Conservation (phyloP, 169 alveolate genomes). For the Theileria annulata region DNA sequence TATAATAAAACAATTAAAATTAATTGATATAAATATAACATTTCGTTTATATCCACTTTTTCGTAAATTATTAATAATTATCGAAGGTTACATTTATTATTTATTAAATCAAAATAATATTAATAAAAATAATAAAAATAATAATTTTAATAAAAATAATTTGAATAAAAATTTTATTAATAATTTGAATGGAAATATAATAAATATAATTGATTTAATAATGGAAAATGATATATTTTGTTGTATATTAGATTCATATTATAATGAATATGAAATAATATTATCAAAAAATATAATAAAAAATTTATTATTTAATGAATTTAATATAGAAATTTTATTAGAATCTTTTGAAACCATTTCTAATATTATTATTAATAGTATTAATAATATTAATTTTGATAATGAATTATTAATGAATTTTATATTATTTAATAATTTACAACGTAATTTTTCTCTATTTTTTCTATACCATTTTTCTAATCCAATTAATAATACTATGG, state of each 20-base stretch:
- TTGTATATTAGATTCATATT: conserved; percentile 22
- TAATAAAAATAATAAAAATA: too few species aligned
- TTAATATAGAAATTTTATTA: too few species aligned
- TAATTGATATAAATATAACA: neutral
- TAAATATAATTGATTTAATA: too few species aligned
- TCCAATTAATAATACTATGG: neutral
- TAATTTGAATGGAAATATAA: too few species aligned
- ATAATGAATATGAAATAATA: conserved; percentile 5
- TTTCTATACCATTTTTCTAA: neutral
- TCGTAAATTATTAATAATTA: conserved; percentile 31
- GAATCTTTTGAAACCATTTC: neutral
- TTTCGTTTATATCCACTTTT: conserved; percentile 44
- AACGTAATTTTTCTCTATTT: neutral
- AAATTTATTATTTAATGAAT: too few species aligned
- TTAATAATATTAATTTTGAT: neutral
- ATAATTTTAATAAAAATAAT: too few species aligned
- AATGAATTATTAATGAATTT: neutral
- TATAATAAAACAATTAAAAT: conserved; percentile 16
- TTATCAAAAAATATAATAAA: too few species aligned
- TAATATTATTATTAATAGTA: neutral
- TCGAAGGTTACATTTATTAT: conserved; percentile 31
- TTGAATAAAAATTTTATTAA: too few species aligned
- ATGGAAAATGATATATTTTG: conserved; percentile 17
- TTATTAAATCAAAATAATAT: neutral
- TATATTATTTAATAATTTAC: neutral